phyloP scores from a whole-genome alignment of 1,284 basidiomycete species.

The Microbotryum lychnidis-dioicae region DNA sequence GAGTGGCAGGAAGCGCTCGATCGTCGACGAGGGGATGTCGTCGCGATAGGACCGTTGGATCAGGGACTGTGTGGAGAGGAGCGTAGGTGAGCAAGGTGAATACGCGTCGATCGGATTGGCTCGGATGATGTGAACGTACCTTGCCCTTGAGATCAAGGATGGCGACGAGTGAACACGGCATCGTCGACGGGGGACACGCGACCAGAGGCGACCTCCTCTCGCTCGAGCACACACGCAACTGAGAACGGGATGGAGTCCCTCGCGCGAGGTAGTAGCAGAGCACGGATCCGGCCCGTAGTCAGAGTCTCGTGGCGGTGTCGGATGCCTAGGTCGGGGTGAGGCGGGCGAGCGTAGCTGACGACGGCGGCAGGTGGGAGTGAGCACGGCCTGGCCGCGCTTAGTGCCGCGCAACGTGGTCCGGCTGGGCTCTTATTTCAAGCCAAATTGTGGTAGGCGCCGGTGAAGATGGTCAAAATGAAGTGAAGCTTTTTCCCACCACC shows the following conservation, averaged over 20 bases:
- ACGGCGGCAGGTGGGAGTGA: too few relatives aligned
- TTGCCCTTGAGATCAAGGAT: constrained; percentile 97
- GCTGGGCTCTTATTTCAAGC: too few relatives aligned
- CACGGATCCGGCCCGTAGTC: too few relatives aligned
- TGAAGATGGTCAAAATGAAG: too few relatives aligned
- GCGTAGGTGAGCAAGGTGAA: background rate
- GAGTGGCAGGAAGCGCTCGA: constrained; percentile 90
- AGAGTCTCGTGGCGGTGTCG: too few relatives aligned
- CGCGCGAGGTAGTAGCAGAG: background rate
- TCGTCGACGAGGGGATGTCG: constrained; percentile 78
- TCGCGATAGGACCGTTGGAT: constrained; percentile 93
- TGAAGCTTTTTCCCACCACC: too few relatives aligned
- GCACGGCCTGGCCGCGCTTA: too few relatives aligned
- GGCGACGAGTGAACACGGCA: constrained; percentile 53
- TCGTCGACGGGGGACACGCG: background rate
- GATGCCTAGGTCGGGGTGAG: too few relatives aligned
- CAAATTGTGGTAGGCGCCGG: too few relatives aligned
- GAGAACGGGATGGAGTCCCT: background rate
- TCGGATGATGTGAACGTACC: constrained; percentile 9
- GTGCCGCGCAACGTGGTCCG: too few relatives aligned
- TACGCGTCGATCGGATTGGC: background rate
- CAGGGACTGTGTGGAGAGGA: constrained; percentile 54
- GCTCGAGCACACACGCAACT: background rate
- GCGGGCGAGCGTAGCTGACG: too few relatives aligned
- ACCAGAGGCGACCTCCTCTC: background rate